Conservation (phyloP, 2,329 filamentous ascomycete genomes). For the Elsinoe australis region DNA sequence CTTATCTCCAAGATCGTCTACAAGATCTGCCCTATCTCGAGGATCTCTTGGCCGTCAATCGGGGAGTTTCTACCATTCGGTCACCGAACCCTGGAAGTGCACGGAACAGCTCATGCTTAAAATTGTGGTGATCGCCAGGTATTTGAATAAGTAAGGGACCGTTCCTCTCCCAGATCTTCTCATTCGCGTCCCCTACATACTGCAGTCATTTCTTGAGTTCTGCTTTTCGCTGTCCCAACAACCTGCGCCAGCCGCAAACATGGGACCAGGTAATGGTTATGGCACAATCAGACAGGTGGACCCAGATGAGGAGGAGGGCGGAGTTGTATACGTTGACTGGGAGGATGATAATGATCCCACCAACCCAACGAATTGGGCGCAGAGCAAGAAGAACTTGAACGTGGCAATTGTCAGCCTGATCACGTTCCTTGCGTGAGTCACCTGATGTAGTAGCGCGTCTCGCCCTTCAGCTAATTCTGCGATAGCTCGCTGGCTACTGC, state of each 20-base stretch:
- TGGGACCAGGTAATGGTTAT: conserved; percentile 11
- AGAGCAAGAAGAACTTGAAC: conserved; percentile 39
- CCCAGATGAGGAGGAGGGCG: conserved; percentile 11
- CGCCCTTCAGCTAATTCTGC: neutral
- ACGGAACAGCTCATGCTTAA: conserved; percentile 1
- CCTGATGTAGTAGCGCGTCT: neutral
- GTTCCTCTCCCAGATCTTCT: neutral
- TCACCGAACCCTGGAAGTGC: conserved; percentile 12
- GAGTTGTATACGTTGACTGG: conserved; percentile 44
- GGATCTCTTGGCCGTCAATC: too few relatives aligned
- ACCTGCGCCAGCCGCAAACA: too few relatives aligned
- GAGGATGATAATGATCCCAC: conserved; percentile 47
- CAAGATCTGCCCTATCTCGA: too few relatives aligned
- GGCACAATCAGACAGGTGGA: conserved; percentile 12
- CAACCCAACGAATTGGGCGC: conserved; percentile 55
- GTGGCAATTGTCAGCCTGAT: conserved; percentile 43
- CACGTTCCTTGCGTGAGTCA: conserved; percentile 33
- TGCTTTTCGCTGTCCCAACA: neutral
- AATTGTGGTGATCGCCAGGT: neutral
- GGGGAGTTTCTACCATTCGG: conserved; percentile 7
- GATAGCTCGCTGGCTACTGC: conserved; percentile 43
- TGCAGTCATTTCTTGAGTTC: neutral
- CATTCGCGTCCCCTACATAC: neutral
- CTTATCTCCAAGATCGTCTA: too few relatives aligned
- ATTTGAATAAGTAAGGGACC: neutral